Evolutionary conservation across 306 rosid genomes (phyloP).

Genomic region (Ceratonia siliqua): DNA sequence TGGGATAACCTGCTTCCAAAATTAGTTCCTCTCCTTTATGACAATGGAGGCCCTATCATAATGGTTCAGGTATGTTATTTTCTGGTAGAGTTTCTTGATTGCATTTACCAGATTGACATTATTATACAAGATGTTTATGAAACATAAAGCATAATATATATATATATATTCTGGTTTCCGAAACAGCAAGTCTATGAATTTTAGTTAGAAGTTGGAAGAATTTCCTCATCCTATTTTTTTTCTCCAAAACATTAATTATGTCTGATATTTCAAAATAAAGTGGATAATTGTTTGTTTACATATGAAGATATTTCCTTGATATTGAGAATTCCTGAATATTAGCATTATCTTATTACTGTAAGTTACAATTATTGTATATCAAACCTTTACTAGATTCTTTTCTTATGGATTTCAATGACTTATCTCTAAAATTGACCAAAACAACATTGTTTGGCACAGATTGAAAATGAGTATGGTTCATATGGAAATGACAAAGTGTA

Average conservation of each 20-base stretch:
- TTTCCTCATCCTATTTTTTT: conserved; percentile 17
- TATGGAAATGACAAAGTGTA: conserved; percentile 82
- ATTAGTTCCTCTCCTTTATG: conserved; percentile 72
- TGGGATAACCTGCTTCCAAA: conserved; percentile 83
- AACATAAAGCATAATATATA: conserved; percentile 17
- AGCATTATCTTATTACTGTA: conserved; percentile 3
- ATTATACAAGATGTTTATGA: conserved; percentile 3
- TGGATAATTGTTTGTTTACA: conserved; percentile 1
- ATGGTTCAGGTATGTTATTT: conserved; percentile 83
- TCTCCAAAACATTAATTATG: conserved; percentile 13
- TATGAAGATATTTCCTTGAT: not conserved
- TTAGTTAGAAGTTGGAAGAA: conserved; percentile 22
- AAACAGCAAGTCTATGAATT: conserved; percentile 17
- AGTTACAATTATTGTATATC: not conserved
- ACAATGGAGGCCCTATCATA: conserved; percentile 82
- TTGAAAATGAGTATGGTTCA: conserved; percentile 94
- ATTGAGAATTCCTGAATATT: conserved; percentile 20
- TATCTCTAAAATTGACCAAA: conserved; percentile 16
- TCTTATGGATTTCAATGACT: conserved; percentile 5
- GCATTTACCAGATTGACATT: conserved; percentile 14
- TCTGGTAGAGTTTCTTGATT: conserved; percentile 5
- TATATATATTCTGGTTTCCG: conserved; percentile 9
- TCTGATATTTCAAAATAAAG: not conserved
- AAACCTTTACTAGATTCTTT: conserved; percentile 19
- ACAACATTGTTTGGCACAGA: conserved; percentile 55